phyloP scores from a whole-genome alignment of 306 rosid genomes.

The Carpinus viminea region DNA sequence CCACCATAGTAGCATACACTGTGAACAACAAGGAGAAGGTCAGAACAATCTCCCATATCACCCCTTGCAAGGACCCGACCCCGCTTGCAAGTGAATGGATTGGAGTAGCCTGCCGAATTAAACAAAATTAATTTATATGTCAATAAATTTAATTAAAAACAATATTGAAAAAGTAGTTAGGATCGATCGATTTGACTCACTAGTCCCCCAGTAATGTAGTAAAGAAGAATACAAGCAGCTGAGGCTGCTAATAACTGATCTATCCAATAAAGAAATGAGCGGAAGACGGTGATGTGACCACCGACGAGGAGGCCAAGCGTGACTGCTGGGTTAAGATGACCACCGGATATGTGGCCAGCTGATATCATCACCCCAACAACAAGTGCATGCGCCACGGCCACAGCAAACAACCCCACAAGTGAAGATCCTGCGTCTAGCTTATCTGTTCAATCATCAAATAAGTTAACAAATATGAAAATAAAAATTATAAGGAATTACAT shows the following conservation, averaged over 20 bases:
- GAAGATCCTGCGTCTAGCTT: conserved; percentile 48
- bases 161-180: no score
- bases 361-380: conserved; percentile 87
- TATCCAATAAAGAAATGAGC: conserved; percentile 82
- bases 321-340: conserved; percentile 91
- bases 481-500: neutral
- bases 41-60: conserved; percentile 77
- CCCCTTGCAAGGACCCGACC: conserved; percentile 68
- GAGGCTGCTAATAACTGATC: conserved; percentile 70
- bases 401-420: conserved; percentile 56
- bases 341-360: conserved; percentile 89
- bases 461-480: neutral
- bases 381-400: conserved; percentile 78
- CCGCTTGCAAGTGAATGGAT: conserved; percentile 75
- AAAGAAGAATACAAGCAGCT: conserved; percentile 55
- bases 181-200: conserved; percentile 27
- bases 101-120: conserved; percentile 54
- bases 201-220: conserved; percentile 72
- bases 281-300: conserved; percentile 73
- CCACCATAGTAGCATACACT: conserved; percentile 82
- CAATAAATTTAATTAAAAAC: no score
- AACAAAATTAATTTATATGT: no score
- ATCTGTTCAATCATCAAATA: conserved; percentile 33
- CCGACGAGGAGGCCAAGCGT: conserved; percentile 73
- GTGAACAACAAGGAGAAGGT: conserved; percentile 78